Evolutionary conservation across 2,329 filamentous ascomycete species (phyloP), one percentile per base, ranked within the genome.

Genomic region (Helicocarpus griseus): DNA sequence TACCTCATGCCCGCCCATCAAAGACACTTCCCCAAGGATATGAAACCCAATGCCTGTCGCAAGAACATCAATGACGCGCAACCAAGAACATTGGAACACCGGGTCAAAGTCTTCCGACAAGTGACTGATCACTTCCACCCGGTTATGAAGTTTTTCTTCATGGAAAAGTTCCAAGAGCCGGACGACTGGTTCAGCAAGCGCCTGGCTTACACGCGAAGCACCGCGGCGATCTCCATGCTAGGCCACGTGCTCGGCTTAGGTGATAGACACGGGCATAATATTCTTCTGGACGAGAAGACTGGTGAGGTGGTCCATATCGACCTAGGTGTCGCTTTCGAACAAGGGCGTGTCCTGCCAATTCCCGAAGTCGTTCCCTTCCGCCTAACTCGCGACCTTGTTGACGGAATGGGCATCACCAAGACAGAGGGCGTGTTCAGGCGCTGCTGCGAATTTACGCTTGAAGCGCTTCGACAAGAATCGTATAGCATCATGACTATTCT

Each of bases 401-500:
- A 98, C 64, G 94, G 89, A 24, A 96, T 99, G 87, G 93, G 93
- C 26, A 86, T 95, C 58, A 94, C 88, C 2, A 89, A 87, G 61
- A 95, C 90, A 0, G 94, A 99, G 68, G 93, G 93, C 3, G 89
- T 97, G 0, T 98, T 97, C 73, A 82, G 93, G 6, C 82, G 94
- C n/a, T 97, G 91, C 70, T 98, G 93, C 67, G 94, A 99, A 66
- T 97, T 97, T 66, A 97, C 90, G 0, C 80, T 99, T 29, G 89
- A 96, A 56, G 90, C 94, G 1, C 75, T 99, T 33, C 84, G 93
- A n/a, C 87, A 95, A 61, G 93, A 98, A 66, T 87, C 87, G 11
- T 94, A 95, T 65, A 90, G 86, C 41, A 98, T 99, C 72, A 97
- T 96, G 90, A 97, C 93, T 0, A 89, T 98, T 49, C 81, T 99